A percentile compares a stretch with the other conserved stretches of the same genome.
Evolutionary conservation across 2,329 filamentous ascomycete species (phyloP).

Genomic region (Botryosphaeria agaves): DNA sequence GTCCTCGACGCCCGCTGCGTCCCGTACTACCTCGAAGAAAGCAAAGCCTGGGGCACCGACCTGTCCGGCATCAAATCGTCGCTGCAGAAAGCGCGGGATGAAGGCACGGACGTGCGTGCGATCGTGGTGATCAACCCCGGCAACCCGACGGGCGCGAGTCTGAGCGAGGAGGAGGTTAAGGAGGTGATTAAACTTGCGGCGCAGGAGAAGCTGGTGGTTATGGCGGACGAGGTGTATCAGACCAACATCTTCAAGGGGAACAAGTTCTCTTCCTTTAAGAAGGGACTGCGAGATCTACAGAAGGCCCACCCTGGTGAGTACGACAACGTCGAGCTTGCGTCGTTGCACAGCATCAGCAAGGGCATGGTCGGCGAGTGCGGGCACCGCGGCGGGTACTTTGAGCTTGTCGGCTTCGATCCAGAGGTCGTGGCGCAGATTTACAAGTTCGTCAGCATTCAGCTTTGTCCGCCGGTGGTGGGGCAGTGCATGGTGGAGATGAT

Average conservation of each 20-base stretch:
- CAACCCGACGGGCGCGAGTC: constrained; percentile 84
- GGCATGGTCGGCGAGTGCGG: constrained; percentile 97
- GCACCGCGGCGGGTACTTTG: constrained; percentile 94
- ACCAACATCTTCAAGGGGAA: constrained; percentile 93
- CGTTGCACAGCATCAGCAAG: background rate
- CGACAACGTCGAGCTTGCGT: constrained; percentile 50
- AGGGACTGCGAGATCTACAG: constrained; percentile 66
- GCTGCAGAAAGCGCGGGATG: constrained; percentile 54
- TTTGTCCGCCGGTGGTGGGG: constrained; percentile 87
- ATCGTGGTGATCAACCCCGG: constrained; percentile 98
- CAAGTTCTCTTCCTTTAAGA: constrained; percentile 95
- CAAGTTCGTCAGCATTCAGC: constrained; percentile 95
- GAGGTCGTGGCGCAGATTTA: constrained; percentile 87
- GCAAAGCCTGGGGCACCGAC: constrained; percentile 74
- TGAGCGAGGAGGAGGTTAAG: constrained; percentile 63
- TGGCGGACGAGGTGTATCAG: constrained; percentile 98
- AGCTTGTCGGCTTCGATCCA: constrained; percentile 76
- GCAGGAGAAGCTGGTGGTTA: constrained; percentile 68
- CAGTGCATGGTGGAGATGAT: constrained; percentile 96
- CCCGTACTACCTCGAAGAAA: constrained; percentile 86
- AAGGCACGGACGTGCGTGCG: constrained; percentile 74
- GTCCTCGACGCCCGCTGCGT: constrained; percentile 75
- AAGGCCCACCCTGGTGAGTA: constrained; percentile 50
- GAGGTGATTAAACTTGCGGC: constrained; percentile 75
- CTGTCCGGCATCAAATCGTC: constrained; percentile 58